These are phyloP conservation scores for Penicillium coprophilum DNA, from an alignment of 495 filamentous ascomycete species.

Conservation along the genomic window DNA sequence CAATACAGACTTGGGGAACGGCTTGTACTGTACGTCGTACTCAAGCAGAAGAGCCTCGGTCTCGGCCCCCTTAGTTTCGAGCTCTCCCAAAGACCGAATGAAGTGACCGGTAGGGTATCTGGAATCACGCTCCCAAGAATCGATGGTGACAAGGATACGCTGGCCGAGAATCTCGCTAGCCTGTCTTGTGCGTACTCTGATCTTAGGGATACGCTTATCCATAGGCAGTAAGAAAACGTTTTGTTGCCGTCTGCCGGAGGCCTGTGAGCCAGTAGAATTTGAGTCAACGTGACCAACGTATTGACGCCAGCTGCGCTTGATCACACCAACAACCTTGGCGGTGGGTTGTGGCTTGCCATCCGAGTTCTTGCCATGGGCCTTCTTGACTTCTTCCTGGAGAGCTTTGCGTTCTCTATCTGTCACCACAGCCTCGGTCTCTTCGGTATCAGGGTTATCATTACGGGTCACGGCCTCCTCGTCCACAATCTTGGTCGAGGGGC, in stretches of 20 bases:
- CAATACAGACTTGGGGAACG: slow-evolving; percentile 91
- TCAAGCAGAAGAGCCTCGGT: slow-evolving; percentile 93
- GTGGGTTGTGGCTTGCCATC: slow-evolving; percentile 88
- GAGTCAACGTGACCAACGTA: slow-evolving; percentile 95
- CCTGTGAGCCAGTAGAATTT: slow-evolving; percentile 70
- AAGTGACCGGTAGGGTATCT: slow-evolving; percentile 92
- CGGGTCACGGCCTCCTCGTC: slow-evolving; percentile 91
- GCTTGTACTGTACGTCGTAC: slow-evolving; percentile 96
- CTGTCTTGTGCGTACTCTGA: slow-evolving; percentile 86
- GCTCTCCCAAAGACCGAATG: slow-evolving; percentile 84
- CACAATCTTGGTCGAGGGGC: slow-evolving; percentile 88
- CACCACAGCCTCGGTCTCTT: slow-evolving; percentile 72
- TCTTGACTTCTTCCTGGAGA: slow-evolving; percentile 86
- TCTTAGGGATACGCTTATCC: slow-evolving; percentile 97
- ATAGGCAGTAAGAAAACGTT: slow-evolving; percentile 93
- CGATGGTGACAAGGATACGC: slow-evolving; percentile 91
- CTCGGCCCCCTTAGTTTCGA: slow-evolving; percentile 94
- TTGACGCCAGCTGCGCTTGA: slow-evolving; percentile 95
- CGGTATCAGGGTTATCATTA: slow-evolving; percentile 86
- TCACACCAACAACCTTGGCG: slow-evolving; percentile 85
- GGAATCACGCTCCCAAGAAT: slow-evolving; percentile 91
- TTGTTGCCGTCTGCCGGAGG: slow-evolving; percentile 78
- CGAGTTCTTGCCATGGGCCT: slow-evolving; percentile 70
- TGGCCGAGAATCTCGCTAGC: slow-evolving; percentile 84
- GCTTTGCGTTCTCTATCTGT: slow-evolving; percentile 82